These are phyloP conservation scores for Ensete ventricosum DNA, from an alignment of 176 grass and related monocot species.

Conservation along the genomic window DNA sequence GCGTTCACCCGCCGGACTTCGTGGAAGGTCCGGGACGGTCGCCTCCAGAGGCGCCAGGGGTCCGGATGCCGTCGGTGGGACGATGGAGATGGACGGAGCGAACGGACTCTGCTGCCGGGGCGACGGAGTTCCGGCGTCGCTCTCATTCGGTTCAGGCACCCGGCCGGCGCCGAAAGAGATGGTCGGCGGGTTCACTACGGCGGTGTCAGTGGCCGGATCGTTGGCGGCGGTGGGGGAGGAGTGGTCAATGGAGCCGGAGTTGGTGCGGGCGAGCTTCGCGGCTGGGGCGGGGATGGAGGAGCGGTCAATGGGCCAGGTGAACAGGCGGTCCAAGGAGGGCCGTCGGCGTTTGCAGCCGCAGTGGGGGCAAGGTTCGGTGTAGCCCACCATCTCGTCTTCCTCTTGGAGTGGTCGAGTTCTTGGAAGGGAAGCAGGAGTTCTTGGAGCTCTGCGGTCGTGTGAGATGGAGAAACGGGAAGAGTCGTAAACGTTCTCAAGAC, in stretches of 20 bases:
- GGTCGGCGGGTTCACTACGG: background rate
- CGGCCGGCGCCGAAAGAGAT: background rate
- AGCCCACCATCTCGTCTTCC: background rate
- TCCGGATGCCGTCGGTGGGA: background rate
- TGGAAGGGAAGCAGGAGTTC: no score
- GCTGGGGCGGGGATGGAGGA: background rate
- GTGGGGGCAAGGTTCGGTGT: background rate
- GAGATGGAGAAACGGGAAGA: no score
- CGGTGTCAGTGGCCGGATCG: no score
- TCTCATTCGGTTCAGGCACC: background rate
- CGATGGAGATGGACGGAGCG: background rate
- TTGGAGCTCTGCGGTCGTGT: no score
- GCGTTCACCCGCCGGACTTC: background rate
- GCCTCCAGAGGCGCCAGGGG: background rate
- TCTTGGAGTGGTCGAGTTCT: no score
- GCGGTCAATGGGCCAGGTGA: background rate
- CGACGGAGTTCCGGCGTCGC: background rate
- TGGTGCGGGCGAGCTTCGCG: constrained; percentile 2
- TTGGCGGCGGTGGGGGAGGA: no score
- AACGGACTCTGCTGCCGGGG: background rate
- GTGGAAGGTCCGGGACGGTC: background rate
- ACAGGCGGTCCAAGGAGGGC: constrained; percentile 2
- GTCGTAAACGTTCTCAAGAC: no score
- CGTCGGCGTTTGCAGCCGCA: constrained; percentile 8
- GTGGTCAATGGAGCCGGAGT: background rate